These are phyloP conservation scores for Neostapfia colusana DNA, from an alignment of 176 grass and related monocot species.

Conservation along the genomic window DNA sequence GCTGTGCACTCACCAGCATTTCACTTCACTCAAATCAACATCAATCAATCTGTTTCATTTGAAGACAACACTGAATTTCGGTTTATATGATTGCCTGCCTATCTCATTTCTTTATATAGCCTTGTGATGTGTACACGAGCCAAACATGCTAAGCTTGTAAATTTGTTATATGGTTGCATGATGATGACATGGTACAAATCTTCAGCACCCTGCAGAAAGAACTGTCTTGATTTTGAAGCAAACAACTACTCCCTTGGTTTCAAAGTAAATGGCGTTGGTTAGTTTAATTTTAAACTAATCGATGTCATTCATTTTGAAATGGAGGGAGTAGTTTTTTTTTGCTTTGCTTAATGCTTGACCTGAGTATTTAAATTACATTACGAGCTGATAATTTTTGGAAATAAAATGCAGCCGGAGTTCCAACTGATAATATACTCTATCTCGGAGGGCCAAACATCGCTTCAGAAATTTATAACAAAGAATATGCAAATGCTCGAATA, in stretches of 20 bases:
- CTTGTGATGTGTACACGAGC: background rate
- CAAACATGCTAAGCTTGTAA: background rate
- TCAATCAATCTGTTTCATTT: constrained; percentile 22
- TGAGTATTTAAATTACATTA: too few species aligned
- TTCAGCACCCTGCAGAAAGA: background rate
- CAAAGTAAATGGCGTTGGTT: too few species aligned
- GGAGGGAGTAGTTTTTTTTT: too few species aligned
- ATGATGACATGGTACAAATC: constrained; percentile 23
- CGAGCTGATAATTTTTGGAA: too few species aligned
- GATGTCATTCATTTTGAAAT: too few species aligned
- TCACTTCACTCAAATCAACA: constrained; percentile 25
- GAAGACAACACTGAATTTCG: background rate
- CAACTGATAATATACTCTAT: constrained; percentile 97
- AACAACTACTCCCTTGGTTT: too few species aligned
- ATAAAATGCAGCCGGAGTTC: constrained; percentile 92
- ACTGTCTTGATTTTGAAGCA: constrained; percentile 30
- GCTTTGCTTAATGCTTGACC: too few species aligned
- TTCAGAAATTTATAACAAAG: constrained; percentile 99
- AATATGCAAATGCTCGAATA: constrained; percentile 96
- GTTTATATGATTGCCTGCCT: background rate
- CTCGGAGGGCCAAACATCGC: constrained; percentile 97
- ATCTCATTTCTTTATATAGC: background rate
- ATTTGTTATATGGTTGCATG: constrained; percentile 21
- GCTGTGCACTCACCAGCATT: background rate
- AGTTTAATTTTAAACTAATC: too few species aligned